phyloP scores from a whole-genome alignment of 2,329 filamentous ascomycete genomes.

The Colletotrichum sansevieriae region DNA sequence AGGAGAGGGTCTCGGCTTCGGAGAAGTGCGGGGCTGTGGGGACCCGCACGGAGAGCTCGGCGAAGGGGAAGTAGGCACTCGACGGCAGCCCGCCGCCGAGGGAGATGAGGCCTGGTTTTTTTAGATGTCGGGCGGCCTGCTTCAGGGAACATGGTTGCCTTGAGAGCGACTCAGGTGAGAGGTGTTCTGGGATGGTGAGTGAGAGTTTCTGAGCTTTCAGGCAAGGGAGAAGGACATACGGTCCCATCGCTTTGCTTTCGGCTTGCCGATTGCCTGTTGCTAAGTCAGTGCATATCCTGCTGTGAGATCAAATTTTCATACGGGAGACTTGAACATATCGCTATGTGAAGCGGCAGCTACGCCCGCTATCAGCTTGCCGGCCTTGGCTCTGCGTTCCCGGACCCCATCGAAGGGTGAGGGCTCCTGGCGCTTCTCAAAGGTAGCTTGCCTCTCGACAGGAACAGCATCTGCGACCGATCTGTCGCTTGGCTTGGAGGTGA shows the following conservation, averaged over 20 bases:
- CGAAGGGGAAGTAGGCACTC: conserved; percentile 92
- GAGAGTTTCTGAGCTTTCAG: background rate
- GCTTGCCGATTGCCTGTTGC: conserved; percentile 65
- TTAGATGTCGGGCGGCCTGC: conserved; percentile 81
- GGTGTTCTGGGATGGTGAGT: conserved; percentile 57
- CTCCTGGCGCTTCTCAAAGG: conserved; percentile 37
- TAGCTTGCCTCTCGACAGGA: conserved; percentile 36
- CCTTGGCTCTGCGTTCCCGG: conserved; percentile 74
- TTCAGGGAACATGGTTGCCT: conserved; percentile 82
- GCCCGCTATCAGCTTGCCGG: conserved; percentile 79
- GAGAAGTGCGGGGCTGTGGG: conserved; percentile 78
- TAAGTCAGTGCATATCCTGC: conserved; percentile 33
- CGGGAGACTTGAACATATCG: conserved; percentile 85
- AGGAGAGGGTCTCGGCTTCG: conserved; percentile 73
- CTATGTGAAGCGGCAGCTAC: conserved; percentile 83
- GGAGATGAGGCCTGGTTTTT: conserved; percentile 87
- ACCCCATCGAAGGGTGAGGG: conserved; percentile 69
- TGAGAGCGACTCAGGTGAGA: conserved; percentile 73
- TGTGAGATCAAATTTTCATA: conserved; percentile 52
- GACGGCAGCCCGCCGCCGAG: conserved; percentile 93
- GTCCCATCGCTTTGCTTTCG: conserved; percentile 86
- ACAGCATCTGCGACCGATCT: conserved; percentile 42
- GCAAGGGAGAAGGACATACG: conserved; percentile 66
- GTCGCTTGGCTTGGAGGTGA: conserved; percentile 34
- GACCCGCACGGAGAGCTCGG: conserved; percentile 80